phyloP scores from a whole-genome alignment of 2,329 filamentous ascomycete genomes.

The Stagonosporopsis cucurbitacearum region DNA sequence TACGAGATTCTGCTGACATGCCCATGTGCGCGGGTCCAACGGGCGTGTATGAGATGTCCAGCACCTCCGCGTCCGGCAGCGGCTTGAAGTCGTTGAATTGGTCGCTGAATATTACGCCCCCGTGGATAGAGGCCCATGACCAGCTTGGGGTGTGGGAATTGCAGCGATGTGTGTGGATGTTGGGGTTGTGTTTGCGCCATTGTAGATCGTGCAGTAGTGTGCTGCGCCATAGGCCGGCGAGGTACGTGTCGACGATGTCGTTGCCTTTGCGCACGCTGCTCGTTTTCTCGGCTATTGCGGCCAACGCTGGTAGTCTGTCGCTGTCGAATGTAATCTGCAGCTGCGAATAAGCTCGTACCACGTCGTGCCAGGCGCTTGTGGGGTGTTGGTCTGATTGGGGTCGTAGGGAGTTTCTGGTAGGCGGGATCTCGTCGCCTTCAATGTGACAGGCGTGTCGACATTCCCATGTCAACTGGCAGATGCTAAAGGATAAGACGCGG shows the following conservation, averaged over 20 bases:
- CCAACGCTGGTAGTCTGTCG: not conserved
- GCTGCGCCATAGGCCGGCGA: not conserved
- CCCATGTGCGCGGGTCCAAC: not conserved
- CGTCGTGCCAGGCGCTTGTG: not conserved
- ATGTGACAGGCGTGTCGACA: not conserved
- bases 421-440: not conserved
- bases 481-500: not conserved
- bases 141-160: not conserved
- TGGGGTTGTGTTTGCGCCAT: not conserved
- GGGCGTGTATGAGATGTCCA: not conserved
- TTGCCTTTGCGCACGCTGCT: not conserved
- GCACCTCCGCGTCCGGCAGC: not conserved
- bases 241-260: not conserved
- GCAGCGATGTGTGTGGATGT: not conserved
- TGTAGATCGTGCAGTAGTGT: not conserved
- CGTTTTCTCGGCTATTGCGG: not conserved
- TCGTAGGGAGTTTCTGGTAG: not conserved
- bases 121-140: not conserved
- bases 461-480: not conserved
- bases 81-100: not conserved
- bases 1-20: not conserved
- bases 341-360: not conserved
- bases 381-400: not conserved
- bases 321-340: not conserved
- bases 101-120: not conserved